phyloP scores from a whole-genome alignment of 2,329 filamentous ascomycete species.

The Sporothrix humicola region DNA sequence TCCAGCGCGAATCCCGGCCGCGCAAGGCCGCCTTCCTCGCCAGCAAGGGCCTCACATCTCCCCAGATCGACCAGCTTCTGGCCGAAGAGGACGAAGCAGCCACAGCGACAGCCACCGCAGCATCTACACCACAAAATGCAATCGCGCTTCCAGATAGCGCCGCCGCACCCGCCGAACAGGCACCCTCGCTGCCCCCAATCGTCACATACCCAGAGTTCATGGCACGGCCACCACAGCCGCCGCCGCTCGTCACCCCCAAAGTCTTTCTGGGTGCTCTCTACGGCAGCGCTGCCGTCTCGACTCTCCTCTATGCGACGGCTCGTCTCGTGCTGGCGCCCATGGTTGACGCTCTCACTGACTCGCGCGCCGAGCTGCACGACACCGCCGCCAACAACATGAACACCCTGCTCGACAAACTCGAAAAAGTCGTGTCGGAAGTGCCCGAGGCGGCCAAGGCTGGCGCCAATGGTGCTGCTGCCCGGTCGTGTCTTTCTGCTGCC shows the following conservation, averaged over 20 bases:
- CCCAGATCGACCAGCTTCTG: slow-evolving; percentile 73
- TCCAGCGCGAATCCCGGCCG: slow-evolving; percentile 70
- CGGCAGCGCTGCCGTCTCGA: slow-evolving; percentile 62
- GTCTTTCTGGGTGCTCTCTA: slow-evolving; percentile 66
- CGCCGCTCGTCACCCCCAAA: slow-evolving; percentile 66
- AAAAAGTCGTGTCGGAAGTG: slow-evolving; percentile 65
- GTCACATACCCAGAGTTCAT: slow-evolving; percentile 75
- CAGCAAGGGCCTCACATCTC: slow-evolving; percentile 72
- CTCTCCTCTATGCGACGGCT: slow-evolving; percentile 71
- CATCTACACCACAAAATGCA: background rate
- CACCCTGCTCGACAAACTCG: slow-evolving; percentile 57
- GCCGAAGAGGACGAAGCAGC: slow-evolving; percentile 40
- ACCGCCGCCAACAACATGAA: slow-evolving; percentile 55
- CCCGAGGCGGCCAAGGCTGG: slow-evolving; percentile 46
- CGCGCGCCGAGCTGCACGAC: slow-evolving; percentile 59
- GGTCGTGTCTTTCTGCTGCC: slow-evolving; percentile 6
- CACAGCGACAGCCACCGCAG: slow-evolving; percentile 3
- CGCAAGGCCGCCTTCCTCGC: slow-evolving; percentile 78
- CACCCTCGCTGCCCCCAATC: slow-evolving; percentile 56
- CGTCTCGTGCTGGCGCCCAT: slow-evolving; percentile 71
- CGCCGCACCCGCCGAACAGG: background rate
- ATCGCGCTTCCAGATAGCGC: background rate
- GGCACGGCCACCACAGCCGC: slow-evolving; percentile 59
- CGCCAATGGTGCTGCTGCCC: slow-evolving; percentile 29
- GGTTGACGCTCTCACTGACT: slow-evolving; percentile 58